Evolutionary conservation across 495 filamentous ascomycete species (phyloP), one percentile per base, ranked within the genome.

Genomic region (Talaromyces trachyspermus): DNA sequence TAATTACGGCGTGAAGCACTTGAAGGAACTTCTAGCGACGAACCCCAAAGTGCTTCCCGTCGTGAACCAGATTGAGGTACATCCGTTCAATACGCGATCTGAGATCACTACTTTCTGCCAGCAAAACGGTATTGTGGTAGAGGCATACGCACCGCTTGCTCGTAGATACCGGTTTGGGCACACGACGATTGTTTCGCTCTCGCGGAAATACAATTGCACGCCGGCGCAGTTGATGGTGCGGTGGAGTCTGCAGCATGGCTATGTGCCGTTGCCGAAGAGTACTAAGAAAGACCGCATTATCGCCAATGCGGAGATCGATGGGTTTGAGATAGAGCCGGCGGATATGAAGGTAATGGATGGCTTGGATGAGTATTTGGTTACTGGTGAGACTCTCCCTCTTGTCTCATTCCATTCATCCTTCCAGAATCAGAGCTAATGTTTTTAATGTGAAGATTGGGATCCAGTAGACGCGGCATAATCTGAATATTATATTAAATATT

Each of bases 221-320:
- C 70, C 76, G 2, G 80, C 75, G 20, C 83, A 86, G 58, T 56
- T 87, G 25, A 57, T 86, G 57, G 60, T 86, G 14, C 64, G 79
- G 20, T 84, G 82, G 83, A 80, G 78, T 51, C 56, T 84, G 54
- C 83, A 89, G 61, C 49, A 51, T 40, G 49, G 44, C 2, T 77
- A 76, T 38, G 69, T 88, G 17, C 81, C 83, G 15, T 72, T 89
- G n/a, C 84, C 86, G 6, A 89, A 89, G 66, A 86, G 81, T 23
- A 79, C 79, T 2, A 85, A 75, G 0, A 63, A 69, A 5, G 68
- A 66, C 22, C 64, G 85, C n/a, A 89, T 89, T 45, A 23, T 54
- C 23, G 78, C 81, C 54, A 89, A 63, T 49, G 60, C 48, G 18
- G 30, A 89, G 51, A 67, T 78, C 0, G 59, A 74, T 4, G 62